A percentile compares a stretch with the other conserved stretches of the same genome.
phyloP scores from a whole-genome alignment of 306 rosid species.

The Cucurbita ficifolia region DNA sequence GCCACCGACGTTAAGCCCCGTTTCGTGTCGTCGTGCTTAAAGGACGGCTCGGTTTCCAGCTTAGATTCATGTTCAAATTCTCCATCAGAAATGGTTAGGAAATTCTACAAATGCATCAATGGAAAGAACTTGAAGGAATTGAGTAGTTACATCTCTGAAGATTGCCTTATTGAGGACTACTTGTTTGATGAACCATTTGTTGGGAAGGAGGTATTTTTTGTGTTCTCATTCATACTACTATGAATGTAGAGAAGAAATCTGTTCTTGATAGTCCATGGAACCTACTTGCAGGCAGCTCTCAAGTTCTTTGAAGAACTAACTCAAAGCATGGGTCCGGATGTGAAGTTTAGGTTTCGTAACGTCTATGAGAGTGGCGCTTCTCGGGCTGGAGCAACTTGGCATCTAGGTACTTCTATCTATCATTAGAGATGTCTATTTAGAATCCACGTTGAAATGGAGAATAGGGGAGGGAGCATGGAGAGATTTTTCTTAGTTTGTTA shows the following conservation, averaged over 20 bases:
- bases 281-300: slow-evolving; percentile 40
- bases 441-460: too few species aligned
- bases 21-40: neutral
- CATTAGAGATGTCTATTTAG: too few species aligned
- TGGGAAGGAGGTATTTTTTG: slow-evolving; percentile 41
- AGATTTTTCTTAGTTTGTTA: too few species aligned
- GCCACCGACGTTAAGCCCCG: neutral
- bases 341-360: slow-evolving; percentile 32
- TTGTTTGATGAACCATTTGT: slow-evolving; percentile 42
- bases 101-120: slow-evolving; percentile 51
- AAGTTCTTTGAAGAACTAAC: slow-evolving; percentile 36
- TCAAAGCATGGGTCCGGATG: slow-evolving; percentile 54
- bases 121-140: slow-evolving; percentile 30
- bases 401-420: slow-evolving; percentile 28
- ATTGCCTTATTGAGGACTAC: slow-evolving; percentile 48
- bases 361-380: slow-evolving; percentile 41
- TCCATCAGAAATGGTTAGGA: slow-evolving; percentile 25
- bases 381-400: slow-evolving; percentile 58
- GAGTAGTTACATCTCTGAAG: slow-evolving; percentile 29
- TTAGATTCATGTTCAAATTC: slow-evolving; percentile 9
- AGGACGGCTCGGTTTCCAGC: neutral
- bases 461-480: too few species aligned
- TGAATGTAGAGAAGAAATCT: slow-evolving; percentile 3
- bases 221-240: neutral
- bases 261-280: neutral